These are phyloP conservation scores for Immersiporthe knoxdaviesiana DNA, from an alignment of 2,329 filamentous ascomycete genomes.

Conservation along the genomic window DNA sequence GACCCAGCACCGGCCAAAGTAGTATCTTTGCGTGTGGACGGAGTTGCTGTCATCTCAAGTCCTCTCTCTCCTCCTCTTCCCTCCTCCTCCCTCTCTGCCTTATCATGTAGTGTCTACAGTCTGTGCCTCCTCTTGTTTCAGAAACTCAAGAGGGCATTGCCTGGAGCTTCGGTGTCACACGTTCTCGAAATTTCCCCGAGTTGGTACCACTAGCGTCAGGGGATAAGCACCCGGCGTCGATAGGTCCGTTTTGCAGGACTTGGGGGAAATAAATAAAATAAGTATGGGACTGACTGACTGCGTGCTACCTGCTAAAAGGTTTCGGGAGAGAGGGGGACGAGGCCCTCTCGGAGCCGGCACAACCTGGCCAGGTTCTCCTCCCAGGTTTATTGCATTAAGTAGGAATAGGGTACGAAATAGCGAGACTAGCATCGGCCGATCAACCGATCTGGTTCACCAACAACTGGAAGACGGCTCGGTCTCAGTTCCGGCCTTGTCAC, in stretches of 20 bases:
- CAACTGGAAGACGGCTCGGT: constrained; percentile 1
- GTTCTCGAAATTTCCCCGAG: background rate
- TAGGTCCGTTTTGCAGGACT: too few relatives aligned
- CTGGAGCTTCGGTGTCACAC: background rate
- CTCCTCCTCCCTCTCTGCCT: background rate
- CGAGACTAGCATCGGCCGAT: constrained; percentile 9
- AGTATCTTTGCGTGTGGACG: background rate
- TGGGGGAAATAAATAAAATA: background rate
- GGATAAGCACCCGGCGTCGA: background rate
- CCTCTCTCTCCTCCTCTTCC: too few relatives aligned
- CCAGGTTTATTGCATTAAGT: background rate
- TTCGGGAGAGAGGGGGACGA: background rate
- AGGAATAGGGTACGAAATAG: background rate
- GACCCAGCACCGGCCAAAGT: too few relatives aligned
- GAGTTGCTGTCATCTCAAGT: background rate
- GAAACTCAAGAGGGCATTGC: background rate
- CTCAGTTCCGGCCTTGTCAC: background rate
- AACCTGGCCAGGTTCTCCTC: background rate
- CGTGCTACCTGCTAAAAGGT: background rate
- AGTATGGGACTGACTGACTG: background rate
- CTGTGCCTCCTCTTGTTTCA: background rate
- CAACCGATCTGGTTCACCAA: constrained; percentile 14
- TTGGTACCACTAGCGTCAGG: background rate
- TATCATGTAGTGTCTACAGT: background rate
- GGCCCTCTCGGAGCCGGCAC: constrained; percentile 12